Conservation (phyloP, 768 basidiomycete species). For the Suillus ampliporus region DNA sequence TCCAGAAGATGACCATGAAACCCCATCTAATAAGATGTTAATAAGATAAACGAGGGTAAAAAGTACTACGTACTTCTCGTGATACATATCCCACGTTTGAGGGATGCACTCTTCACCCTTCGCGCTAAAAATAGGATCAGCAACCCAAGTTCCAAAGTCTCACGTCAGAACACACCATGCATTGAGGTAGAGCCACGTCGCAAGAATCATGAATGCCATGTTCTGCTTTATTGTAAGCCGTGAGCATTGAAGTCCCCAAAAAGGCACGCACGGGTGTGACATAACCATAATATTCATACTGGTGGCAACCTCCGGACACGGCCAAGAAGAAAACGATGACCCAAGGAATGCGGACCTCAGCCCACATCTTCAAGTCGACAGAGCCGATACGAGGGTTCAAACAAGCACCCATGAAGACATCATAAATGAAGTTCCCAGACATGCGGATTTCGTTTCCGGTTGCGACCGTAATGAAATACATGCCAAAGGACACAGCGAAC, state of each 20-base stretch:
- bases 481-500: conserved; percentile 78
- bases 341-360: conserved; percentile 97
- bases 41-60: conserved; percentile 2
- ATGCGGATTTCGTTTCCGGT: conserved; percentile 87
- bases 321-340: conserved; percentile 93
- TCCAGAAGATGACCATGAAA: conserved; percentile 99
- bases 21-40: conserved; percentile 63
- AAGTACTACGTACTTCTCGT: conserved; percentile 74
- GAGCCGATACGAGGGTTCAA: conserved; percentile 92
- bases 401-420: conserved; percentile 95
- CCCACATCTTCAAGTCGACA: conserved; percentile 99
- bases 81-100: conserved; percentile 99
- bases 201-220: conserved; percentile 95
- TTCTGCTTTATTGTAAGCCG: conserved; percentile 56
- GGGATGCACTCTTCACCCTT: conserved; percentile 96
- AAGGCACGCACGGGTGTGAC: conserved; percentile 77
- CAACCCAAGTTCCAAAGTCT: neutral
- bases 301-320: conserved; percentile 92
- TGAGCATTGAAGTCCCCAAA: neutral
- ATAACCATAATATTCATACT: conserved; percentile 91
- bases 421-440: conserved; percentile 95
- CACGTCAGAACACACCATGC: conserved; percentile 65
- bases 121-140: conserved; percentile 49
- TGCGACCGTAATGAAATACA: conserved; percentile 78
- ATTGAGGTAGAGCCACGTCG: conserved; percentile 96